Evolutionary conservation across 1,284 basidiomycete species (phyloP), one percentile per base, ranked within the genome.

Genomic region (Rhizopogon hawkerae): DNA sequence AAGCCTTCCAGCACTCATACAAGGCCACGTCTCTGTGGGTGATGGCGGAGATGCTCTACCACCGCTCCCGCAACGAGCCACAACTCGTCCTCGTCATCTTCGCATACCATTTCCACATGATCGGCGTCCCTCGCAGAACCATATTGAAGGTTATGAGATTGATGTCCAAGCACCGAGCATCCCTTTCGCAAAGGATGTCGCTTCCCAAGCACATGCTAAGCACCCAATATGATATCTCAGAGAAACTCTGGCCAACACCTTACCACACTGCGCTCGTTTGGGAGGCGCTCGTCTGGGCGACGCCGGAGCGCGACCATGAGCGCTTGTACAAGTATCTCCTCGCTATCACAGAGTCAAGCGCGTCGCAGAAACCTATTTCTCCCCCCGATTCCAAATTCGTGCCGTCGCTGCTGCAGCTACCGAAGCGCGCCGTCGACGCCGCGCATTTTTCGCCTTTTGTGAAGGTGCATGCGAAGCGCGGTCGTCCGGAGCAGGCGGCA

Each of bases 211-310:
- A 43, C 31, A 24, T 48, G 47, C 14, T 35, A 16, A 23, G 21
- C 3, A 18, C 10, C 3, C 46, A 48, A 47, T 38, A 38, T 7
- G 46, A 51, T 13, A 48, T 55, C 3, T 43, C 38, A 18, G 48
- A 53, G n/a, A 71, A 64, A 34, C 44, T 71, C 0, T 65, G 62
- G 57, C 70, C 73, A 0, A 54, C 60, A 0, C 23, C 54, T 0
- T 49, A 64, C 7, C 70, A 73, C 52, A 68, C 67, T 0, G 59
- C 63, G n/a, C 53, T 75, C 23, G 62, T 69, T 0, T 73, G 73
- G 73, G 57, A 60, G 3, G 60, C 61, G 5, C 52, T 65, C 36
- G 52, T 63, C 10, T 13, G 16, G 18, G 47, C 58, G 29, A 54
- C 54, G 14, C 46, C 48, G 3, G 55, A 58, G 8, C 38, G 54